Conservation (phyloP, 805 yeast genomes). For the Clavispora fructus region DNA sequence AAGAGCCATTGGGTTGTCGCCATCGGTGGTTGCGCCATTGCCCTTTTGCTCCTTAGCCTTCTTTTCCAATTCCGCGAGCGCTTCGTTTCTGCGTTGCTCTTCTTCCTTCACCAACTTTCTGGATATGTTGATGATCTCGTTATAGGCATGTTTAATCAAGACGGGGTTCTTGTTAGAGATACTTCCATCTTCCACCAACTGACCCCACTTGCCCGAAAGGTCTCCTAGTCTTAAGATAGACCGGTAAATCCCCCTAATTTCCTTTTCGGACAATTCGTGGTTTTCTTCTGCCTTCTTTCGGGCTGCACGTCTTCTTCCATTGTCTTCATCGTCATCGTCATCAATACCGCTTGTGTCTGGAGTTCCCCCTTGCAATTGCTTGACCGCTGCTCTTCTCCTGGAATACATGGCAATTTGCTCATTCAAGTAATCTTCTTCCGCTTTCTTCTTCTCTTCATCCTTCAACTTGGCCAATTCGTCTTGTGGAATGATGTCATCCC, state of each 20-base stretch:
- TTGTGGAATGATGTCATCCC: conserved; percentile 99
- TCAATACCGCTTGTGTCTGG: conserved; percentile 34
- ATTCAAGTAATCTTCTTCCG: conserved; percentile 80
- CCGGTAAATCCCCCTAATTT: conserved; percentile 78
- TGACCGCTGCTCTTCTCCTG: conserved; percentile 71
- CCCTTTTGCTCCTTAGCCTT: conserved; percentile 54
- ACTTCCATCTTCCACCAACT: conserved; percentile 83
- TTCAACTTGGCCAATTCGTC: conserved; percentile 85
- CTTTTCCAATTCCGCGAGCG: conserved; percentile 53
- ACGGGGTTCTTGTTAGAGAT: conserved; percentile 81
- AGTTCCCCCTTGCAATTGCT: conserved; percentile 41
- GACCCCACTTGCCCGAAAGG: conserved; percentile 71
- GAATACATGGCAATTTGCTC: conserved; percentile 87
- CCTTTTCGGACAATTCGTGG: conserved; percentile 71
- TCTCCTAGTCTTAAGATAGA: conserved; percentile 82
- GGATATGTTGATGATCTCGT: conserved; percentile 64
- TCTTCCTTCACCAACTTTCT: conserved; percentile 57
- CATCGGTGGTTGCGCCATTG: conserved; percentile 30
- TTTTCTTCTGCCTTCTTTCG: conserved; percentile 32
- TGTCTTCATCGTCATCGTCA: conserved; percentile 32
- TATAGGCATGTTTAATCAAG: conserved; percentile 65
- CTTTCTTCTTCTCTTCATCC: conserved; percentile 81
- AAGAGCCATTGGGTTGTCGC: conserved; percentile 44
- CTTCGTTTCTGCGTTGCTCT: conserved; percentile 55
- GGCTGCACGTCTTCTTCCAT: conserved; percentile 20